Percentiles rank a stretch among this genome's conserved stretches.
phyloP scores from a whole-genome alignment of 352 stramenopile genomes.

The Bremia lactucae region DNA sequence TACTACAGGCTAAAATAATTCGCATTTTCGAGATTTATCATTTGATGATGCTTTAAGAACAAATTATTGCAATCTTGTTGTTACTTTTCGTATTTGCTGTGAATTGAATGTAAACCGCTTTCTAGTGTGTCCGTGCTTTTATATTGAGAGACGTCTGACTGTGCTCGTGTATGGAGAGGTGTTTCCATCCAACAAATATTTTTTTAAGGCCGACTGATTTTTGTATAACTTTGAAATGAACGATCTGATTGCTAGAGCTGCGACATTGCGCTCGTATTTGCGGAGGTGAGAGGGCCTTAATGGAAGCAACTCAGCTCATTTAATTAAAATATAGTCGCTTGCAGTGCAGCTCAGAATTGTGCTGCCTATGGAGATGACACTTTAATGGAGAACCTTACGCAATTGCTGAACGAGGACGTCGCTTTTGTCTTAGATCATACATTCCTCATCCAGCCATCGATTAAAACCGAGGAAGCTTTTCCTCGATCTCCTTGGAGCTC shows the following conservation, averaged over 20 bases:
- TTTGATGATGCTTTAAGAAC: too few relatives aligned
- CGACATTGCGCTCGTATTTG: constrained; percentile 30
- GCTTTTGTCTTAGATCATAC: constrained; percentile 28
- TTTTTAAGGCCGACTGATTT: not conserved
- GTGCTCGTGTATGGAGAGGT: too few relatives aligned
- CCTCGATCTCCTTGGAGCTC: constrained; percentile 25
- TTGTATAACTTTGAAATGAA: constrained; percentile 15
- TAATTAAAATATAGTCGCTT: not conserved
- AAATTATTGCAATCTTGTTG: too few relatives aligned
- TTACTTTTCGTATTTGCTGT: too few relatives aligned
- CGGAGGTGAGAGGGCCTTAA: constrained; percentile 12
- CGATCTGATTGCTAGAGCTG: constrained; percentile 18
- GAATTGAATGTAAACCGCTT: too few relatives aligned
- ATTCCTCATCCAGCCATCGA: constrained; percentile 17
- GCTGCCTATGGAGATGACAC: not conserved
- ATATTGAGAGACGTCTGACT: too few relatives aligned
- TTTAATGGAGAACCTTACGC: constrained; percentile 7
- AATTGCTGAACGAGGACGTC: constrained; percentile 10
- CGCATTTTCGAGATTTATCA: too few relatives aligned
- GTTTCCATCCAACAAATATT: too few relatives aligned
- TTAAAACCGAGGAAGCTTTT: constrained; percentile 4
- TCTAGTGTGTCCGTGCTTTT: too few relatives aligned
- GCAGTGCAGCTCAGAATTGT: constrained; percentile 11
- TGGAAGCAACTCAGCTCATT: not conserved
- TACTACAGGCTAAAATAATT: too few relatives aligned